Evolutionary conservation across 1,284 basidiomycete genomes (phyloP), one percentile per base, ranked within the genome.

Genomic region (Tilletiaria anomala): DNA sequence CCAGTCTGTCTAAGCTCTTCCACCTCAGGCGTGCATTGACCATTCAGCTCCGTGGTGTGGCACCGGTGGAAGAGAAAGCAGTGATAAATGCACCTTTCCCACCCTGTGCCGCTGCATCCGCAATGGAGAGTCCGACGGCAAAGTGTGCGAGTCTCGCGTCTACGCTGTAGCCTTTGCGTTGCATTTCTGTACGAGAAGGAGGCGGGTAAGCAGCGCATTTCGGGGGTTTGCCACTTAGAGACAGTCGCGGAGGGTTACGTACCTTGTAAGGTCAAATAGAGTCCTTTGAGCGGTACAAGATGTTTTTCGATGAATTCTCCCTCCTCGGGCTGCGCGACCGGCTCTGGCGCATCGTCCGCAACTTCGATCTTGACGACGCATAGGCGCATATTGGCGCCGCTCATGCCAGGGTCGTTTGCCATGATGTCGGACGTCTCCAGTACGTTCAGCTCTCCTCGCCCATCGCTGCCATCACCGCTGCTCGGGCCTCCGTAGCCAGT

Each of bases 231-330:
- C n/a, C n/a, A n/a, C n/a, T n/a, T n/a, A 20, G 6, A 8, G 8
- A 11, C 5, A 41, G 5, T 40, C 14, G 6, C 17, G 23, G 24
- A 29, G 16, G 16, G 1, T 14, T 16, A 49, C 58, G 42, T 32
- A 61, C 61, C 45, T 3, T 52, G 46, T 4, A 65, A 40, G n/a
- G 46, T 42, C 14, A 51, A 40, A 12, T 48, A 51, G 3, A 65
- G 48, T 0, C 50, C 46, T 12, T 49, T 52, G 10, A 62, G 43
- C 3, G 59, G 59, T 0, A 65, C 59, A 17, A 65, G 43, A 32
- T 64, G 53, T 32, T 52, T 52, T 39, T 65, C 62, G 42, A 65
- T 64, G 31, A 53, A 60, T 40, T 65, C 62, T 5, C 62, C 62
- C 33, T 61, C 61, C 32, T 65, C 62, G 1, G 62, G 62, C 35